Base-by-base conservation (phyloP, 2,329 filamentous ascomycete species). In the Apiospora marii region DNA sequence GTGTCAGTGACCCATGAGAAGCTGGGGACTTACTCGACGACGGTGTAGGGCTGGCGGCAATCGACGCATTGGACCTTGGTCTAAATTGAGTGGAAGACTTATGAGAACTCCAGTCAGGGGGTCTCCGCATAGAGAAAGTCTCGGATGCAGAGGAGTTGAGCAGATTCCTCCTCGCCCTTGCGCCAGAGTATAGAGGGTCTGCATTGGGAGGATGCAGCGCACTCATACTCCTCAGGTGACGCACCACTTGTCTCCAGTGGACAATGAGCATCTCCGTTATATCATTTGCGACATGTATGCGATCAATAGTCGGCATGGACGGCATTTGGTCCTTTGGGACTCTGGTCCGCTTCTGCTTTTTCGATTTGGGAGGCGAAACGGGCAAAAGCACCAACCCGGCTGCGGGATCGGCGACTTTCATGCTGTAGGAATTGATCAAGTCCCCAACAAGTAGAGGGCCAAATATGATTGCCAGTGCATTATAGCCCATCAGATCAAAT, bases 251-350 rank as follows among this genome's bases (percentile, higher is more conserved):
- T 72, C 88, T 84, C 92, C 91, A 93, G 74, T 92, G 87, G 1
- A 86, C 83, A 68, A 93, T 89, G 6, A 93, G 82, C 90, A 93
- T 92, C 78, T 92, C 89, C 0, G 89, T 84, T 43, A 93, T 87
- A 44, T 82, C 82, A 73, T 90, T 91, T 14, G 89, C 90, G 71
- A 91, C 81, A 64, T 86, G 84, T 30, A 91, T 83, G 75, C 89
- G 92, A 81, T 91, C 86, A 24, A 92, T 80, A 0, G 81, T 79
- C 5, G 82, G 77, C 3, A 80, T 73, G 0, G 77, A 74, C 1
- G 73, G 69, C 4, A 75, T 72, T 30, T 72, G 73, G 19, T 78
- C 77, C 1, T 77, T 75, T 10, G 72, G 53, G 1, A 70, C 64
- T 72, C 76, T 80, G 58, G 73, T 71, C 49, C 77, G 81, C 74